These are phyloP conservation scores for Trametes hirsuta DNA, from an alignment of 1,284 basidiomycete species.

Conservation along the genomic window DNA sequence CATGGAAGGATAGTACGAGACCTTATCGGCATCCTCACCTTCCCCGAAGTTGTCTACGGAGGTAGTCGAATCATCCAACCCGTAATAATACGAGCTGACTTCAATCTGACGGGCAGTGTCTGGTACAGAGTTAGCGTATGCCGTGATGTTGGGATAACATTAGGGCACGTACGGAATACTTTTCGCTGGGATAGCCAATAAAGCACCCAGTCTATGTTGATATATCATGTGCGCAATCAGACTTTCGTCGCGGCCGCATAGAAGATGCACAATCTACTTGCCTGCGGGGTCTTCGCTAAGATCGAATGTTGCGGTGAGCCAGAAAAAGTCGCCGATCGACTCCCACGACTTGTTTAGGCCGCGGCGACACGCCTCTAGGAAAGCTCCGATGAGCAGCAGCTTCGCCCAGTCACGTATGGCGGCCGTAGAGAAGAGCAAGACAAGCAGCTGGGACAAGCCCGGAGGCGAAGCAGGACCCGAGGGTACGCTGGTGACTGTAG, in stretches of 20 bases:
- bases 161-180: conserved; percentile 13
- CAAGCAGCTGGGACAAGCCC: conserved; percentile 44
- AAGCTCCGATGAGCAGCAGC: conserved; percentile 61
- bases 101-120: conserved; percentile 17
- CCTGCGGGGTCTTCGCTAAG: conserved; percentile 61
- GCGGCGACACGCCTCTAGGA: conserved; percentile 61
- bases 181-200: conserved; percentile 16
- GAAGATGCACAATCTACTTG: conserved; percentile 34
- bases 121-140: background rate
- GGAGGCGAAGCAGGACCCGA: background rate
- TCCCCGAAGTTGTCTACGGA: conserved; percentile 11
- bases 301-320: conserved; percentile 64
- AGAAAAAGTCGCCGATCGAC: conserved; percentile 53
- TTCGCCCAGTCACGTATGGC: conserved; percentile 68
- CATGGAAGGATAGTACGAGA: conserved; percentile 53
- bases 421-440: conserved; percentile 42
- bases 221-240: background rate
- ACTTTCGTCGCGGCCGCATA: conserved; percentile 29
- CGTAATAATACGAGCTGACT: conserved; percentile 8
- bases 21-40: conserved; percentile 37
- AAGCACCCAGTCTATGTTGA: conserved; percentile 23
- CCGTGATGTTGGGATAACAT: too few relatives aligned
- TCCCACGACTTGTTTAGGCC: conserved; percentile 46
- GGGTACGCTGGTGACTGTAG: background rate
- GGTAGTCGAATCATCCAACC: background rate